Conservation (phyloP, 2,329 filamentous ascomycete species). For the Fusarium multiceps region DNA sequence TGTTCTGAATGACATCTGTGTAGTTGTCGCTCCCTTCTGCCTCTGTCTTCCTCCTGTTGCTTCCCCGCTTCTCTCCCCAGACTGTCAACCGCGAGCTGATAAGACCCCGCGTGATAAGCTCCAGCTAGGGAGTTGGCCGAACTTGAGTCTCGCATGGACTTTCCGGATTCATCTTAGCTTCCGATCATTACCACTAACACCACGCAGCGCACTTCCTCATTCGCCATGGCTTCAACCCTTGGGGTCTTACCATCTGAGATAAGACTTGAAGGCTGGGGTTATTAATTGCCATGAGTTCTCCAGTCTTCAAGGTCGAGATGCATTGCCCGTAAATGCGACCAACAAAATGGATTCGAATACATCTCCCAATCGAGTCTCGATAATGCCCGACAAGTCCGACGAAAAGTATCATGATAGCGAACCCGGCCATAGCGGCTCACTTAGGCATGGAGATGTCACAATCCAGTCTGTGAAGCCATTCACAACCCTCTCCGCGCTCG, state of each 20-base stretch:
- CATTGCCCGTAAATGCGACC: background rate
- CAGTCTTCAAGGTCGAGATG: background rate
- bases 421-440: background rate
- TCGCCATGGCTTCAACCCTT: background rate
- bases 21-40: background rate
- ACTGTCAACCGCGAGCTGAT: background rate
- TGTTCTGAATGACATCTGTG: background rate
- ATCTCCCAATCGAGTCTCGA: background rate
- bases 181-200: background rate
- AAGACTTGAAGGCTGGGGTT: background rate
- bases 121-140: no score
- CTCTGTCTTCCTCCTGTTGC: background rate
- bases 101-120: background rate
- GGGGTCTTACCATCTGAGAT: background rate
- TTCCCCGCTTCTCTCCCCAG: slow-evolving; percentile 1
- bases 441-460: background rate
- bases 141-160: background rate
- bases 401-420: background rate
- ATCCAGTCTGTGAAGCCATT: slow-evolving; percentile 6
- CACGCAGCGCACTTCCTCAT: background rate
- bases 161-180: background rate
- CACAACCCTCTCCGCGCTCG: slow-evolving; percentile 3
- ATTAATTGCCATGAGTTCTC: background rate
- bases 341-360: background rate
- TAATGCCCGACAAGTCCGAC: background rate